Percentiles rank a stretch among this genome's conserved stretches.
phyloP scores from a whole-genome alignment of 2,329 filamentous ascomycete genomes.

The Colletotrichum cordylinicola region DNA sequence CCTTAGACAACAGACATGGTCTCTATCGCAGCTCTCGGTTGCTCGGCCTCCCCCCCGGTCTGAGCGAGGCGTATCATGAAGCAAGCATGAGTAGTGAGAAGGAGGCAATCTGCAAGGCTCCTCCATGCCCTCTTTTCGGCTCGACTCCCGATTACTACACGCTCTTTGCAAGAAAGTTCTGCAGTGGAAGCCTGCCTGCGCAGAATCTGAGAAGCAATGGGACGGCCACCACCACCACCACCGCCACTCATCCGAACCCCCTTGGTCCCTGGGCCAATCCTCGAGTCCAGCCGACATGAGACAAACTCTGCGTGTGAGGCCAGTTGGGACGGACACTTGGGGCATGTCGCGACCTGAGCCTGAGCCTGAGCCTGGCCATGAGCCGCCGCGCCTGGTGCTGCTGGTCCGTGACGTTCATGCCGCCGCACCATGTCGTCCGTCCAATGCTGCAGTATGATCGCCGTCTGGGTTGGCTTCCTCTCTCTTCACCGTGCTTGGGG shows the following conservation, averaged over 20 bases:
- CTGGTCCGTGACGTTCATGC: conserved; percentile 15
- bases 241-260: conserved; percentile 1
- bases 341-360: background rate
- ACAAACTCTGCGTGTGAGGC: conserved; percentile 4
- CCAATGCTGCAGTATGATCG: conserved; percentile 19
- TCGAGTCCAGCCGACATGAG: background rate
- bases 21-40: background rate
- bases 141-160: background rate
- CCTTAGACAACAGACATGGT: background rate
- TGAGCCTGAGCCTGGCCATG: background rate
- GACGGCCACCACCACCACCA: background rate
- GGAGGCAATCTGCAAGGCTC: background rate
- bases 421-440: conserved; percentile 15
- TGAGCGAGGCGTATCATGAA: background rate
- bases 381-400: background rate
- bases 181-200: background rate
- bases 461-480: background rate
- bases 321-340: conserved; percentile 8
- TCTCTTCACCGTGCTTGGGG: background rate
- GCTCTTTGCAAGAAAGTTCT: background rate
- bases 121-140: background rate
- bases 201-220: background rate
- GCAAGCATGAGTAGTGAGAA: background rate
- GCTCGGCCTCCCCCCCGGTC: background rate
- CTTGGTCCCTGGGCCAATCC: conserved; percentile 3